Evolutionary conservation across 1,284 basidiomycete species (phyloP).

Genomic region (Melampsora abietis-canadensis): DNA sequence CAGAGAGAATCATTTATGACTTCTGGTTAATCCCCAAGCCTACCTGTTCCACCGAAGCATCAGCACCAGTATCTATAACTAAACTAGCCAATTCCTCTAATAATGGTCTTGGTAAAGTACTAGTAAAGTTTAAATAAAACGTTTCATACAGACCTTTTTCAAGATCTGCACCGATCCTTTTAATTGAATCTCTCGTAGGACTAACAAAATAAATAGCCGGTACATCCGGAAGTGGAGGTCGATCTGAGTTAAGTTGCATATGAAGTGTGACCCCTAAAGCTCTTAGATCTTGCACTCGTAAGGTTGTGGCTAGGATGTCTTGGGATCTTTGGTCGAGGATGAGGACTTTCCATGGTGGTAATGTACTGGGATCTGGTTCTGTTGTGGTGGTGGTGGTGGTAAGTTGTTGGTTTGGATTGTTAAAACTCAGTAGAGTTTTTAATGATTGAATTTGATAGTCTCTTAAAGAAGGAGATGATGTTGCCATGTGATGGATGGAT

Average conservation of each 20-base stretch:
- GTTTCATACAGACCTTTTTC: slow-evolving; percentile 84
- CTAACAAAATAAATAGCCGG: slow-evolving; percentile 96
- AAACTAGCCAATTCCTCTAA: slow-evolving; percentile 89
- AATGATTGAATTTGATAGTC: slow-evolving; percentile 73
- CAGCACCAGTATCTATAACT: slow-evolving; percentile 79
- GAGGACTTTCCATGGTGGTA: slow-evolving; percentile 93
- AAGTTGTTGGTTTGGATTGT: slow-evolving; percentile 49
- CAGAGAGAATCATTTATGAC: neutral
- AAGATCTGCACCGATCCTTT: slow-evolving; percentile 78
- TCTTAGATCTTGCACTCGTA: slow-evolving; percentile 91
- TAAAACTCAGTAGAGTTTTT: slow-evolving; percentile 65
- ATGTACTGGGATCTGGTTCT: slow-evolving; percentile 50
- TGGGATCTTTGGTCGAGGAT: slow-evolving; percentile 93
- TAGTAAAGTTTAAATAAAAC: slow-evolving; percentile 92
- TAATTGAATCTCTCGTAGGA: slow-evolving; percentile 80
- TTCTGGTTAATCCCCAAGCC: neutral
- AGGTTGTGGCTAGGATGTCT: slow-evolving; percentile 88
- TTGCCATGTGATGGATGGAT: neutral
- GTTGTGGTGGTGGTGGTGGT: slow-evolving; percentile 17
- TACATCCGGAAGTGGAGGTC: slow-evolving; percentile 88
- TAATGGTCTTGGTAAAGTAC: slow-evolving; percentile 77
- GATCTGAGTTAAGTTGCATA: slow-evolving; percentile 83
- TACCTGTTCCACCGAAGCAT: slow-evolving; percentile 75
- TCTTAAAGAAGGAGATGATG: slow-evolving; percentile 61
- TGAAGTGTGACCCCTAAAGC: slow-evolving; percentile 77